These are phyloP conservation scores for Leccinum arenicola DNA, from an alignment of 768 basidiomycete species.

Conservation along the genomic window DNA sequence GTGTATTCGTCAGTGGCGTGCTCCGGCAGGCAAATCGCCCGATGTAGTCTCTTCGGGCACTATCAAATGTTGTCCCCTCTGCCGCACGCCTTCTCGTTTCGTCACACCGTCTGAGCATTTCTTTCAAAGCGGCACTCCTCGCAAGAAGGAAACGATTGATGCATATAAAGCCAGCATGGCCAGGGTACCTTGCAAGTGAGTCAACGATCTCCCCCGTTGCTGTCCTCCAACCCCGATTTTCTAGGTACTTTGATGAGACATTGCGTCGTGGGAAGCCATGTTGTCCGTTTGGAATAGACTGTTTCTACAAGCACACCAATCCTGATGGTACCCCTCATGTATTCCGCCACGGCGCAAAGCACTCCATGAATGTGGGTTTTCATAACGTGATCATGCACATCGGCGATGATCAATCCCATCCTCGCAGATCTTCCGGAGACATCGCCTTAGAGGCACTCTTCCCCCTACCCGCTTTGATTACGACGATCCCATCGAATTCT, in stretches of 20 bases:
- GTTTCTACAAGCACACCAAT: conserved; percentile 74
- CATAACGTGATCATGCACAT: conserved; percentile 33
- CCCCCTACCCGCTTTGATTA: conserved; percentile 30
- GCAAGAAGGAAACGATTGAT: conserved; percentile 49
- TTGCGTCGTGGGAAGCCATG: conserved; percentile 43
- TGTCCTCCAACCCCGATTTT: not conserved
- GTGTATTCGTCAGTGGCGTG: conserved; percentile 82
- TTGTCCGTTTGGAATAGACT: conserved; percentile 80
- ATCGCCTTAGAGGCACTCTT: conserved; percentile 20
- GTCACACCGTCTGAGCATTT: conserved; percentile 74
- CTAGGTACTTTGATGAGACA: conserved; percentile 63
- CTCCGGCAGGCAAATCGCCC: conserved; percentile 47
- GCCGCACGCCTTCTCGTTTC: conserved; percentile 62
- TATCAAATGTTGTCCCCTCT: conserved; percentile 78
- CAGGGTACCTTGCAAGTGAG: conserved; percentile 64
- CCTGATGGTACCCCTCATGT: conserved; percentile 60
- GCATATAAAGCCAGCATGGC: conserved; percentile 75
- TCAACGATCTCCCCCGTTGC: conserved; percentile 1
- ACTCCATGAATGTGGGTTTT: conserved; percentile 48
- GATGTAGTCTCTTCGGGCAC: conserved; percentile 55
- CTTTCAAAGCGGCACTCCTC: conserved; percentile 50
- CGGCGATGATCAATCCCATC: not conserved
- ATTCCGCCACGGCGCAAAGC: conserved; percentile 53
- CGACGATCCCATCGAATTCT: conserved; percentile 37
- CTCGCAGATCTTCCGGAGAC: conserved; percentile 25